phyloP scores from a whole-genome alignment of 2,329 filamentous ascomycete species.

The Endocalyx cinctus region DNA sequence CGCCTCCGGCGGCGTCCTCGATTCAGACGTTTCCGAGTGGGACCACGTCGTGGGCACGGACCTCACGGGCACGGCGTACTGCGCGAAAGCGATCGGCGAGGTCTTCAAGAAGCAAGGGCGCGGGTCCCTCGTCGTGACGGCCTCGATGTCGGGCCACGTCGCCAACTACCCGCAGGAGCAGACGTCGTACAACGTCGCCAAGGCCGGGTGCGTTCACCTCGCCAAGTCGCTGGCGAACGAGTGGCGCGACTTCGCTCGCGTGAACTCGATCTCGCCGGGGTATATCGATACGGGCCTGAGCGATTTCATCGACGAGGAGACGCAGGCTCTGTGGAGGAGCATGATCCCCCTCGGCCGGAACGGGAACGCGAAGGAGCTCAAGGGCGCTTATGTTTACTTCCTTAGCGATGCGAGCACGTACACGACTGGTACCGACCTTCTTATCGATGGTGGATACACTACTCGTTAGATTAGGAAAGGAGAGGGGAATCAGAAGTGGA shows the following conservation, averaged over 20 bases:
- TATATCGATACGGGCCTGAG: constrained; percentile 45
- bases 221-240: constrained; percentile 48
- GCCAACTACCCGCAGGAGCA: constrained; percentile 63
- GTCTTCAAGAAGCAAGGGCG: constrained; percentile 58
- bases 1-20: constrained; percentile 51
- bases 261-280: constrained; percentile 58
- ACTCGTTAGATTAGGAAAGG: too few relatives aligned
- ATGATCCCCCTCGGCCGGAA: constrained; percentile 44
- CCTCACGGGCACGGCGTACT: constrained; percentile 63
- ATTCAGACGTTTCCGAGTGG: constrained; percentile 53
- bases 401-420: constrained; percentile 71
- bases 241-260: constrained; percentile 59
- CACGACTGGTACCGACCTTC: constrained; percentile 66
- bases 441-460: constrained; percentile 67
- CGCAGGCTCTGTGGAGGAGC: constrained; percentile 26
- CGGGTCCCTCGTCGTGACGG: constrained; percentile 60
- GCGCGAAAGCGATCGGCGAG: constrained; percentile 52
- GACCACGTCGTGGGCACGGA: constrained; percentile 55
- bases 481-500: too few relatives aligned
- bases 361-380: constrained; percentile 60
- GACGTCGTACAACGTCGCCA: constrained; percentile 57
- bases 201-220: constrained; percentile 42
- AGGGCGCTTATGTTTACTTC: constrained; percentile 71
- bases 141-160: constrained; percentile 62
- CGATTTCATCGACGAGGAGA: constrained; percentile 37